These are phyloP conservation scores for Drosera capensis DNA, from an alignment of 148 eudicot species.

Conservation along the genomic window DNA sequence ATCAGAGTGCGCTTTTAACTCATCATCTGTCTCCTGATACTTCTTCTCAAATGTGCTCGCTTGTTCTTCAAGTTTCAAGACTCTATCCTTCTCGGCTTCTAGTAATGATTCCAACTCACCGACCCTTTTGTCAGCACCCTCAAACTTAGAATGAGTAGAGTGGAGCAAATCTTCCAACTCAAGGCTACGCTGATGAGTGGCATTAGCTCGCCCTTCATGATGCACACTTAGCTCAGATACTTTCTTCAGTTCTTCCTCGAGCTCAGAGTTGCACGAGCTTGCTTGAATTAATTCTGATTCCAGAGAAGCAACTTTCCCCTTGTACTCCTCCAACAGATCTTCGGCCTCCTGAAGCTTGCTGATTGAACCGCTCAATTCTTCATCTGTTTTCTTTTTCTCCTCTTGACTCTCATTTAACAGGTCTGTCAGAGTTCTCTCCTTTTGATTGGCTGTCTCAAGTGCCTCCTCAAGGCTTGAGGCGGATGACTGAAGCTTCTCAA, in stretches of 20 bases:
- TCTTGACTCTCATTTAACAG: conserved; percentile 19
- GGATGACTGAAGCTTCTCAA: conserved; percentile 20
- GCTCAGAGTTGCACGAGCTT: no score
- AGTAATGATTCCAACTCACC: no score
- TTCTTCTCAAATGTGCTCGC: conserved; percentile 26
- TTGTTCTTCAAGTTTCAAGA: no score
- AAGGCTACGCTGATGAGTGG: no score
- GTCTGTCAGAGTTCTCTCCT: conserved; percentile 27
- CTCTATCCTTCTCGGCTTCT: no score
- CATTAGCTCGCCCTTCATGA: no score
- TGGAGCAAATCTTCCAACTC: no score
- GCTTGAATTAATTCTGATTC: conserved; percentile 27
- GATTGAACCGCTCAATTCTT: conserved; percentile 13
- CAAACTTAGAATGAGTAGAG: no score
- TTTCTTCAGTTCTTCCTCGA: background rate
- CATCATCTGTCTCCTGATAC: conserved; percentile 21
- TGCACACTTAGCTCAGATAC: conserved; percentile 16
- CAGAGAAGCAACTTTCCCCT: conserved; percentile 22
- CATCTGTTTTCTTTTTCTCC: conserved; percentile 39
- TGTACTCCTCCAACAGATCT: conserved; percentile 23
- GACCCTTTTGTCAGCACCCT: no score
- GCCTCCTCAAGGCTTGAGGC: conserved; percentile 25
- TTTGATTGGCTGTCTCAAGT: conserved; percentile 21
- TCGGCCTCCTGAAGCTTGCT: conserved; percentile 34
- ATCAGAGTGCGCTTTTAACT: conserved; percentile 22